Percentiles rank a stretch among this genome's conserved stretches.
These are phyloP conservation scores for Psilocybe cyanescens DNA, from an alignment of 768 basidiomycete species.

Conservation along the genomic window DNA sequence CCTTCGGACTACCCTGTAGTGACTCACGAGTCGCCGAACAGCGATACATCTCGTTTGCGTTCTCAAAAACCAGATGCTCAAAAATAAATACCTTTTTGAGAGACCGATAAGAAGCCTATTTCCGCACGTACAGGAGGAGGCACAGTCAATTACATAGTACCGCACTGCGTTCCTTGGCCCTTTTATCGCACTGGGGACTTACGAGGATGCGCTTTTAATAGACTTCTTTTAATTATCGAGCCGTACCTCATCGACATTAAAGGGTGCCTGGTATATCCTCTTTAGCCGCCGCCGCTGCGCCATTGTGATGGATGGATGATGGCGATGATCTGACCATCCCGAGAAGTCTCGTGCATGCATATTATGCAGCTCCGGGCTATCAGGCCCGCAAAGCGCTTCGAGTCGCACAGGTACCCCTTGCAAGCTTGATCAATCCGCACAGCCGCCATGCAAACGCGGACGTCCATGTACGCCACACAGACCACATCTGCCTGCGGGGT, in stretches of 20 bases:
- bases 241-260: conserved; percentile 9
- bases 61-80: too few relatives aligned
- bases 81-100: neutral
- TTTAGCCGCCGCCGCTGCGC: neutral
- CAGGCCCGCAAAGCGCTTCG: neutral
- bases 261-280: neutral
- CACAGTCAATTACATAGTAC: neutral
- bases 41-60: too few relatives aligned
- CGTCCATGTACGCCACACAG: neutral
- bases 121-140: neutral
- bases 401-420: neutral
- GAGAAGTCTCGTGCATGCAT: neutral
- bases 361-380: neutral
- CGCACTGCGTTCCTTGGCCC: neutral
- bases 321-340: neutral
- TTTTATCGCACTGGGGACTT: neutral
- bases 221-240: conserved; percentile 10
- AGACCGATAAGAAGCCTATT: neutral
- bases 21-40: too few relatives aligned
- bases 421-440: neutral
- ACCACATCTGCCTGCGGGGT: neutral
- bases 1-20: too few relatives aligned
- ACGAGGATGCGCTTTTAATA: conserved; percentile 4
- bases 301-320: neutral
- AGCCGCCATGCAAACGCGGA: neutral